Percentiles rank a stretch among this genome's conserved stretches.
phyloP scores from a whole-genome alignment of 352 stramenopile species.

The Globisporangium iwayamae region DNA sequence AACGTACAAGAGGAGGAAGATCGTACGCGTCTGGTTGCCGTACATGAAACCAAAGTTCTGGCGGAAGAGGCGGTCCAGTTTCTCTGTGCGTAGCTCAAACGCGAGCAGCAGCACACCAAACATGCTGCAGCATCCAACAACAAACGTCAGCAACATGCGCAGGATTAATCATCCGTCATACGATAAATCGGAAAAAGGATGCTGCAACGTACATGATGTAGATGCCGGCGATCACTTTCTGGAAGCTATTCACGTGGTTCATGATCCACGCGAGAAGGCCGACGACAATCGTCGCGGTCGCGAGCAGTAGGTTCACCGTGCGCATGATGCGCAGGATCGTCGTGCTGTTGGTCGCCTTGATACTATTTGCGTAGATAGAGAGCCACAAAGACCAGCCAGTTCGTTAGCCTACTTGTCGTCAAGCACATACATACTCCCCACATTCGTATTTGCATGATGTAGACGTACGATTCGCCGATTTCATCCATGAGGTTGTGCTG shows the following conservation, averaged over 20 bases:
- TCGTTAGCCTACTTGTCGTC: neutral
- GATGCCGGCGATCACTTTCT: slow-evolving; percentile 80
- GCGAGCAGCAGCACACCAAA: slow-evolving; percentile 75
- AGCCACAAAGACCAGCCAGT: neutral
- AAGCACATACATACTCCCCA: neutral
- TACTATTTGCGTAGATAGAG: slow-evolving; percentile 20
- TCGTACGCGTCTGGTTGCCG: slow-evolving; percentile 84
- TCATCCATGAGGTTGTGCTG: slow-evolving; percentile 82
- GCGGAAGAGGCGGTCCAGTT: slow-evolving; percentile 74
- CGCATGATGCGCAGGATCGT: slow-evolving; percentile 83
- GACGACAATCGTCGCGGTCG: slow-evolving; percentile 58
- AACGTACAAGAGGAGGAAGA: slow-evolving; percentile 86
- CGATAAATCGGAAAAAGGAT: neutral
- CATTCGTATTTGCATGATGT: neutral
- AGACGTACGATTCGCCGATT: slow-evolving; percentile 54
- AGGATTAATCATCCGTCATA: neutral
- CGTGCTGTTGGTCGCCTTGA: slow-evolving; percentile 80
- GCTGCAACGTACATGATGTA: slow-evolving; percentile 78
- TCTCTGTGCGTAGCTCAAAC: slow-evolving; percentile 84
- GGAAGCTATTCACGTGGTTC: slow-evolving; percentile 69
- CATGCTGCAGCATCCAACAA: slow-evolving; percentile 36
- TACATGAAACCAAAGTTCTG: slow-evolving; percentile 91
- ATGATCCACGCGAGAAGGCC: slow-evolving; percentile 81
- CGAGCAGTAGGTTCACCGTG: slow-evolving; percentile 71
- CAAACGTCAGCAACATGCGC: slow-evolving; percentile 3